These are phyloP conservation scores for Eucalyptus tenuipes DNA, from an alignment of 345 rosid genomes.

Conservation along the genomic window DNA sequence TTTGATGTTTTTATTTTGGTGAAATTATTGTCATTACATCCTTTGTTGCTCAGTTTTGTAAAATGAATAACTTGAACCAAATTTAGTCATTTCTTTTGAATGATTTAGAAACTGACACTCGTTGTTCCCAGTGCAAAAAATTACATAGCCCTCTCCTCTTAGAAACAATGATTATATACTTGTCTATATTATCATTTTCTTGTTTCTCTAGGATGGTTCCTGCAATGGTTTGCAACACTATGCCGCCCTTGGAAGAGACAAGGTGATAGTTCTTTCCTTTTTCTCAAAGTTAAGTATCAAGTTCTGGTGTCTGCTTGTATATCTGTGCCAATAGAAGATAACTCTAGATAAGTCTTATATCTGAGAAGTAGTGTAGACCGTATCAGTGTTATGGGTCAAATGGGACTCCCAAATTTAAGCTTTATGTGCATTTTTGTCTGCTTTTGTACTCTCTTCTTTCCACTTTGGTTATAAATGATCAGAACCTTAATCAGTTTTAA, in stretches of 20 bases:
- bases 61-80: background rate
- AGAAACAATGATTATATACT: background rate
- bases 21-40: background rate
- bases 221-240: constrained; percentile 99
- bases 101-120: background rate
- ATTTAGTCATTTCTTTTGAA: background rate
- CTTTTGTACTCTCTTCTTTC: background rate
- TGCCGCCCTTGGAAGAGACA: constrained; percentile 99
- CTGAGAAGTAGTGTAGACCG: background rate
- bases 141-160: background rate
- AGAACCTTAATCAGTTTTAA: background rate
- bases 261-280: constrained; percentile 37
- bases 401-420: background rate
- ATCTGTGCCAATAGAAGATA: background rate
- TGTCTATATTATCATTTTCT: background rate
- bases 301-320: background rate
- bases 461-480: background rate
- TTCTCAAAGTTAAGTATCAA: background rate
- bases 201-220: constrained; percentile 80
- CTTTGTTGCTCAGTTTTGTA: background rate
- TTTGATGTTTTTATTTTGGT: background rate
- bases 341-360: background rate
- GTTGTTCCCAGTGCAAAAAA: background rate
- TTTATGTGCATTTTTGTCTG: background rate
- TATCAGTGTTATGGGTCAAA: background rate